These are phyloP conservation scores for Clathrospora elynae DNA, from an alignment of 2,329 filamentous ascomycete genomes.

Conservation along the genomic window DNA sequence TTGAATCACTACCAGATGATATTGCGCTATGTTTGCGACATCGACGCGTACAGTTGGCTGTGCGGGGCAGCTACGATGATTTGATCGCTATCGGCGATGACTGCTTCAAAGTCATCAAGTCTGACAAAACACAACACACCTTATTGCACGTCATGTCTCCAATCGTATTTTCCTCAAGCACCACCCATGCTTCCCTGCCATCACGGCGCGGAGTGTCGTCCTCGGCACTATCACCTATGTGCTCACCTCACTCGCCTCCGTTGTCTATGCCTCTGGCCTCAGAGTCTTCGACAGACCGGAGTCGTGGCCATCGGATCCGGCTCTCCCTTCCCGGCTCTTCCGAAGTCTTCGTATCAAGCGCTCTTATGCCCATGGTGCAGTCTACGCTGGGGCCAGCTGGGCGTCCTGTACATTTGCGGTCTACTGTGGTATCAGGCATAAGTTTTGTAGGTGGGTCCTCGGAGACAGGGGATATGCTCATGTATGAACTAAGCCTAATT, in stretches of 20 bases:
- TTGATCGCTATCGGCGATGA: constrained; percentile 2
- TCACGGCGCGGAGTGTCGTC: background rate
- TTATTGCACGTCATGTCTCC: constrained; percentile 5
- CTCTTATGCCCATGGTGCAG: background rate
- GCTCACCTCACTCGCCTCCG: background rate
- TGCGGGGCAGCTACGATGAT: background rate
- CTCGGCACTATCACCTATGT: background rate
- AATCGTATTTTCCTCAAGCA: background rate
- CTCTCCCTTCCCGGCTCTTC: background rate
- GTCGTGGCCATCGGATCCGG: background rate
- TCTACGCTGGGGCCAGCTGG: background rate
- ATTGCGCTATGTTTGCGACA: constrained; percentile 6
- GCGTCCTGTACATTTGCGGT: too few species aligned
- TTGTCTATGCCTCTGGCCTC: background rate
- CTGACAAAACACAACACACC: background rate
- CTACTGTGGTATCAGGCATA: too few species aligned
- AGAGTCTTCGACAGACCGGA: background rate
- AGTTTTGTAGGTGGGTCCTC: too few species aligned
- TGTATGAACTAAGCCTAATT: too few species aligned
- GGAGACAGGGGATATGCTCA: too few species aligned
- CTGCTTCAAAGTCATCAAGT: constrained; percentile 6
- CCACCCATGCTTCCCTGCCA: too few species aligned
- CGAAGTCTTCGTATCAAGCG: background rate
- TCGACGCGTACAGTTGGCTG: background rate
- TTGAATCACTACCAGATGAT: constrained; percentile 6